Evolutionary conservation across 2,329 filamentous ascomycete species (phyloP), one percentile per base, ranked within the genome.

Genomic region (Podosphaera leucotricha): DNA sequence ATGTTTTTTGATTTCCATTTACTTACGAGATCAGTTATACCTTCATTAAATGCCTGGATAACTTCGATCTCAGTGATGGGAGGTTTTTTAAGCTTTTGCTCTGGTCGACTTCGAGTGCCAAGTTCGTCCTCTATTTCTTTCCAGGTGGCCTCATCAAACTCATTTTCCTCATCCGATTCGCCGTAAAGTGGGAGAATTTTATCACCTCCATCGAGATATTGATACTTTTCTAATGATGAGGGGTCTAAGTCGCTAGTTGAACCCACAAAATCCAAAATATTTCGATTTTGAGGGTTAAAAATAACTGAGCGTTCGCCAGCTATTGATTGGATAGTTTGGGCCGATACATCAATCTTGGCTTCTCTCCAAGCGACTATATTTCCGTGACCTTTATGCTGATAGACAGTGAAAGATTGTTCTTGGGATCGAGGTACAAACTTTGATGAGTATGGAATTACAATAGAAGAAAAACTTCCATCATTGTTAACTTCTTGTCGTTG

Each of bases 1-100:
- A 72, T 62, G 49, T 74, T 75, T 1, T 60, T 62, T n/a, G 63
- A 56, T n/a, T 60, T 59, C 80, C 80, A 87, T 3, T 59, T 56
- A 2, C 60, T 54, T 41, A 66, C 64, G 46, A 72, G 65, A 1
- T 63, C 58, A 6, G 61, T 53, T 10, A 81, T 66, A 21, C 63
- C 66, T 16, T 68, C 57, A 22, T 74, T 61, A 28, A 87, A 64
- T 11, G 71, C 59, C 0, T 56, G 50, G 2, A 67, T 58, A 19
- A 80, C 62, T 36, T 71, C 63, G 0, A 68, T 64, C 2, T 41
- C 28, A 8, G 61, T 58, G 11, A 76, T 58, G 13, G 48, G 49
- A n/a, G 38, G 53, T 49, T 48, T 52, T 46, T 33, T 52, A 20
- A 36, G 41, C 26, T n/a, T 42, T 26, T 24, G 33, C 26, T 22